These are phyloP conservation scores for Vitis hybrid DNA, from an alignment of 177 flowering plant species.

Conservation along the genomic window DNA sequence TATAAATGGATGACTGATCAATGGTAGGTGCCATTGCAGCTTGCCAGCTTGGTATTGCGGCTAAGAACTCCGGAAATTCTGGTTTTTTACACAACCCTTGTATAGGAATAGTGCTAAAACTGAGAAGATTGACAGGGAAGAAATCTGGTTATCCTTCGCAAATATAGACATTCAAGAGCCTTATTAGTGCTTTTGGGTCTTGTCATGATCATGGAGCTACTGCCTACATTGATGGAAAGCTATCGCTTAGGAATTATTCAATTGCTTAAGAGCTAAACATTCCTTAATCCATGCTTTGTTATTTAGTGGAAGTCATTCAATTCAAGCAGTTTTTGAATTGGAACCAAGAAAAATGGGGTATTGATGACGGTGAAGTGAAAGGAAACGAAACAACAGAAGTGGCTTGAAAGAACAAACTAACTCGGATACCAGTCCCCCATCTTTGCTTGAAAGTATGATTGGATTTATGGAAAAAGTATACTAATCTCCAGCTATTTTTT, in stretches of 20 bases:
- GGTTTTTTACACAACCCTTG: not conserved
- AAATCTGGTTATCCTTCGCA: not conserved
- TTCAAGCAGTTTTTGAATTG: conserved; percentile 12
- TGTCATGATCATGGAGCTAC: conserved; percentile 15
- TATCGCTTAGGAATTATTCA: conserved; percentile 18
- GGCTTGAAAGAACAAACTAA: conserved; percentile 8
- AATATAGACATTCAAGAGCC: not conserved
- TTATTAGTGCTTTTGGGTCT: not conserved
- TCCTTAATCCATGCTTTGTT: conserved; percentile 27
- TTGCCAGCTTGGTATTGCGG: too few species aligned
- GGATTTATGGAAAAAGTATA: conserved; percentile 2
- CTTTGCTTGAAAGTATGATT: conserved; percentile 39
- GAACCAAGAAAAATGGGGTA: conserved; percentile 3
- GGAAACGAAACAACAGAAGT: not conserved
- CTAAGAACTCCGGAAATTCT: not conserved
- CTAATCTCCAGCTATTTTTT: not conserved
- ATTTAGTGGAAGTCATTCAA: conserved; percentile 25
- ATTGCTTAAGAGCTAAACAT: conserved; percentile 59
- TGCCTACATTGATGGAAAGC: conserved; percentile 16
- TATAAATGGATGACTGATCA: too few species aligned
- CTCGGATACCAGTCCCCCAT: too few species aligned
- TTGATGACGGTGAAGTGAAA: conserved; percentile 17
- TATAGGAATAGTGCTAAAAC: too few species aligned
- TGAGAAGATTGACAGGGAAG: too few species aligned
- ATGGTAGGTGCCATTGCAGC: too few species aligned